Evolutionary conservation across 805 yeast genomes (phyloP), one percentile per base, ranked within the genome.

Genomic region (Peterozyma toletana): DNA sequence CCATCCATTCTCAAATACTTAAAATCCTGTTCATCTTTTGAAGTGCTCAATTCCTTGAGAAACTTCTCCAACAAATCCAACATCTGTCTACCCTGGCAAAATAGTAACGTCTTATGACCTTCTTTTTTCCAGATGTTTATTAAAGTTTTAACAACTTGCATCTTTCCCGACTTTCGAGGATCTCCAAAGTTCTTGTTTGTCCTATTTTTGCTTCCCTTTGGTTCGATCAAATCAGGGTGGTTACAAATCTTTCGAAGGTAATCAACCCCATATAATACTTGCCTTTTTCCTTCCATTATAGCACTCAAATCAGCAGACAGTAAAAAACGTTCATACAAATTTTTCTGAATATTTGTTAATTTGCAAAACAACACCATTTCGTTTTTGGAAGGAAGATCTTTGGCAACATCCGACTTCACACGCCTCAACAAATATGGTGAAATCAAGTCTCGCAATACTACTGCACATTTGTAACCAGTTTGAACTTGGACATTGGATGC

Each of bases 401-500:
- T 82, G 0, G 99, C 99, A 16, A 93, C 99, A 57, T 93, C 99
- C 10, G 83, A 77, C 59, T 93, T 93, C 60, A 93, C 80, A 40
- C 99, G 68, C 50, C 99, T 68, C 39, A 93, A 64, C 42, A 93
- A 64, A 59, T 89, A 93, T 0, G 99, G 99, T 3, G 96, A 79
- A 10, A 93, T 87, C 51, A 91, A 63, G 53, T 93, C 96, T 41
- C 96, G 70, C 42, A 93, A 65, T 2, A 91, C 82, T 4, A 90
- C 93, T 0, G 99, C 99, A 66, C 98, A 93, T 58, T 88, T 88
- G 57, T 87, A 90, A 2, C 97, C 96, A 1, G 97, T 83, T 57
- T 91, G 97, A 0, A 93, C 98, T 58, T 93, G 97, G 3, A 93
- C 77, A 58, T 93, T 93, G 1, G 95, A 80, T 0, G 99, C 98